Percentiles rank a stretch among this genome's conserved stretches.
Evolutionary conservation across 139 green algal genomes (phyloP).

Genomic region (Micractinium sp.): DNA sequence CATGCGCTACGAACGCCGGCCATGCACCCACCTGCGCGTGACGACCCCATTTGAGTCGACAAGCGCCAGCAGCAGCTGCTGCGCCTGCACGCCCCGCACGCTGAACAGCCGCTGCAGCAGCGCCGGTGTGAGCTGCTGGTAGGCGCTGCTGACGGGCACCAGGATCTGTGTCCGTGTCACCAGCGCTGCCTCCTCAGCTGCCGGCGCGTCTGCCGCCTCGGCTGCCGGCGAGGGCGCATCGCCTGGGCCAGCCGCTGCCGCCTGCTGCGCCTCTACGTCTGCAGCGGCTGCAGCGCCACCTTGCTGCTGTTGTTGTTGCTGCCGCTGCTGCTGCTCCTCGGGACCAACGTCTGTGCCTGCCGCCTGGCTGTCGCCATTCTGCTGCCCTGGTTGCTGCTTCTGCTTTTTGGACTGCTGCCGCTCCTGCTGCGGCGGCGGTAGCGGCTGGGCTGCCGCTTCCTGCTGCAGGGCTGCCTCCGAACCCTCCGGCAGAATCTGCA

Average conservation of each 20-base stretch:
- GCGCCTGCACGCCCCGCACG: conserved; percentile 38
- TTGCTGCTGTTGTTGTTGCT: background rate
- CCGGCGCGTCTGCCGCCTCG: background rate
- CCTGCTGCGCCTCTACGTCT: background rate
- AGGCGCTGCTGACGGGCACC: conserved; percentile 45
- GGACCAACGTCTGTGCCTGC: background rate
- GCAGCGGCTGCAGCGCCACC: background rate
- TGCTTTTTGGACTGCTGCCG: background rate
- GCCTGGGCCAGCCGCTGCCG: background rate
- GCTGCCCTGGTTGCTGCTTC: background rate
- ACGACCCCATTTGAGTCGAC: conserved; percentile 49
- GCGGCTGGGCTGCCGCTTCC: background rate
- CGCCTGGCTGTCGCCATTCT: background rate
- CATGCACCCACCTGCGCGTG: conserved; percentile 7
- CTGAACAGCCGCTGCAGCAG: conserved; percentile 43
- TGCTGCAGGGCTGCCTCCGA: conserved; percentile 20
- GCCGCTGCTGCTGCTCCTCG: background rate
- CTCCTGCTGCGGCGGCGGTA: conserved; percentile 11
- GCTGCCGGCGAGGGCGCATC: background rate
- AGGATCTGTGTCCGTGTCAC: conserved; percentile 40
- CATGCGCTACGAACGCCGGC: too few relatives aligned
- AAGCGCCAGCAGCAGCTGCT: conserved; percentile 44
- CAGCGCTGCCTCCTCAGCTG: background rate
- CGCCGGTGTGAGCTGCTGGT: conserved; percentile 22
- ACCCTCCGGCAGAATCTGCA: conserved; percentile 18